Evolutionary conservation across 495 filamentous ascomycete genomes (phyloP), one percentile per base, ranked within the genome.

Genomic region (Penicillium antarcticum): DNA sequence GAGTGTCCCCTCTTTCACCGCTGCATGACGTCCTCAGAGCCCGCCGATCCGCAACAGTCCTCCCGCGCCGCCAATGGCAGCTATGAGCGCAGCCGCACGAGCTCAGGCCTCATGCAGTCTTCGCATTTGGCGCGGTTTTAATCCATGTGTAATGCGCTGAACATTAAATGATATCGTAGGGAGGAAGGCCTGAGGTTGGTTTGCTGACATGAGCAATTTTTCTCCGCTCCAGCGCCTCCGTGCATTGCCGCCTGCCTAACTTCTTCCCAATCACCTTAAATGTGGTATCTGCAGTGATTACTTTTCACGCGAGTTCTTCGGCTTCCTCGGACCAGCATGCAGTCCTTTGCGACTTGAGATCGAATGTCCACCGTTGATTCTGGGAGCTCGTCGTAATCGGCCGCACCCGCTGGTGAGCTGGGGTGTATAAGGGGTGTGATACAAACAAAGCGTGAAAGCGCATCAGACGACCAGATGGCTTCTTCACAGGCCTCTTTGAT

Each of bases 161-260:
- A 38, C 43, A n/a, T 13, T 47, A 37, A 29, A 37, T 29, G 16
- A 37, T 1, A 19, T 19, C 19, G 31, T 42, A 52, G 52, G 43
- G 51, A 52, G 56, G 18, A 31, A 24, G 11, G 29, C 23, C 19
- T 21, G 19, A 23, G 37, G 29, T 49, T 48, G 26, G 26, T 24
- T 60, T 60, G 62, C 62, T 65, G 62, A 65, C 59, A 58, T 55
- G 39, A 62, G 52, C 56, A 65, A 42, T 32, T 26, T 40, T 37
- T 56, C 55, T 62, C 62, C 56, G 55, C 58, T 56, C 38, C 43
- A 49, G 37, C 52, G 18, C n/a, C 48, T 47, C 59, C 42, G 55
- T 24, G 26, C 16, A 33, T 32, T 55, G 46, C 58, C 57, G 52
- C 48, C 42, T 32, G 18, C 44, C 40, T 51, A 33, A 42, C 50